Evolutionary conservation across 2,329 filamentous ascomycete genomes (phyloP).

Genomic region (Graphilbum ipis-grandicollis): DNA sequence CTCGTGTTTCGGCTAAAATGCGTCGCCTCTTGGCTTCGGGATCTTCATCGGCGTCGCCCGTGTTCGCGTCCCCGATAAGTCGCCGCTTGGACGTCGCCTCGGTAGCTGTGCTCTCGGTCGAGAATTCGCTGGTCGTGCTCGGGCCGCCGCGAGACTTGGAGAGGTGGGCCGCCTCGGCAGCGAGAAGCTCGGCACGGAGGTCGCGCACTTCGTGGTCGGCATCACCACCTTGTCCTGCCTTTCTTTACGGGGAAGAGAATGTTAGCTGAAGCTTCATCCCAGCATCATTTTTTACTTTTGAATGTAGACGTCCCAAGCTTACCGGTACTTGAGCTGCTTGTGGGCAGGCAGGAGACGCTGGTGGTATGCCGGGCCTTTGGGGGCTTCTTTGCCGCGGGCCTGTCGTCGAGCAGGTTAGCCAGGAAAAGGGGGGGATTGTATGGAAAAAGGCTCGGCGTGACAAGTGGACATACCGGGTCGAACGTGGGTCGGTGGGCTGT

Average conservation of each 20-base stretch:
- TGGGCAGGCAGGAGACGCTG: constrained; percentile 89
- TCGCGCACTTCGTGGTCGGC: constrained; percentile 48
- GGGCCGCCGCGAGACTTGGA: constrained; percentile 61
- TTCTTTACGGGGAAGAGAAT: constrained; percentile 20
- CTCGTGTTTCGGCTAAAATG: constrained; percentile 73
- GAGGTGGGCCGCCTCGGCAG: constrained; percentile 75
- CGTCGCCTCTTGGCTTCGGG: constrained; percentile 67
- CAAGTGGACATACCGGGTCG: constrained; percentile 50
- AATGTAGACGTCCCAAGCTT: too few species aligned
- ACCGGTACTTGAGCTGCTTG: constrained; percentile 78
- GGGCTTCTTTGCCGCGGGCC: constrained; percentile 88
- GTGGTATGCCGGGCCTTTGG: constrained; percentile 85
- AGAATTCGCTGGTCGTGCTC: constrained; percentile 9
- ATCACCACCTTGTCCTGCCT: constrained; percentile 78
- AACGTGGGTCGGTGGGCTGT: constrained; percentile 77
- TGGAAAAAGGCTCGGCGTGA: not conserved
- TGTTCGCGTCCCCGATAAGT: constrained; percentile 1
- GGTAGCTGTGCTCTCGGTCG: constrained; percentile 9
- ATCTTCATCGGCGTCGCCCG: constrained; percentile 34
- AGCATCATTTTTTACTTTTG: too few species aligned
- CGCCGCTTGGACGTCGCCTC: constrained; percentile 10
- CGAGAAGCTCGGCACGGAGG: constrained; percentile 74
- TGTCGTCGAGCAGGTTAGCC: constrained; percentile 15
- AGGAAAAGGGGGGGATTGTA: too few species aligned
- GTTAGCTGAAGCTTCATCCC: too few species aligned